phyloP scores from a whole-genome alignment of 306 rosid species.

The Medicago truncatula region DNA sequence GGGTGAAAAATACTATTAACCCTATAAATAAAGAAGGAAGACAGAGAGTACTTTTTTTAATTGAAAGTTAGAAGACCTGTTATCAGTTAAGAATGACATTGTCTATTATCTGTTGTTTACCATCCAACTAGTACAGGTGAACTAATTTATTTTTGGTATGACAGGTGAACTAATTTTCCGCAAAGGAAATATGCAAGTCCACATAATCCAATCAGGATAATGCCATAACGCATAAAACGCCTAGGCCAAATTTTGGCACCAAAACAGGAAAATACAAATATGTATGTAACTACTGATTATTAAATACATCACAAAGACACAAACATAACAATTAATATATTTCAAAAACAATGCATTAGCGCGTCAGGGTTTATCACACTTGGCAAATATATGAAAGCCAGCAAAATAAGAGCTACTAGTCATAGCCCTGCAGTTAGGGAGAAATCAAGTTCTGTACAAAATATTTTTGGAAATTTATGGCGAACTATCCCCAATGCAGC shows the following conservation, averaged over 20 bases:
- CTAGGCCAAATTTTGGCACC: neutral
- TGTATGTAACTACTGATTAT: neutral
- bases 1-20: too few species aligned
- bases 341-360: slow-evolving; percentile 27
- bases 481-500: slow-evolving; percentile 27
- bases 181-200: neutral
- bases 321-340: slow-evolving; percentile 13
- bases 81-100: neutral
- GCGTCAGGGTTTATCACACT: slow-evolving; percentile 23
- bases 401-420: slow-evolving; percentile 16
- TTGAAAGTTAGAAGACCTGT: neutral
- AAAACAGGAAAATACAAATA: neutral
- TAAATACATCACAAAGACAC: slow-evolving; percentile 19
- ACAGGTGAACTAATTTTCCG: neutral
- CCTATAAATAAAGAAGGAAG: neutral
- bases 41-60: neutral
- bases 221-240: neutral
- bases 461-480: slow-evolving; percentile 18
- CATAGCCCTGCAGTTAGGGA: slow-evolving; percentile 28
- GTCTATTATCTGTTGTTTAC: neutral
- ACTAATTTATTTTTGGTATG: neutral
- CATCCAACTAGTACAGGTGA: neutral
- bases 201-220: neutral
- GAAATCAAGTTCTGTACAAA: slow-evolving; percentile 39
- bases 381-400: slow-evolving; percentile 6